Evolutionary conservation across 73 alveolate species (phyloP), one percentile per base, ranked within the genome.

Genomic region (Paramecium pentaurelia): DNA sequence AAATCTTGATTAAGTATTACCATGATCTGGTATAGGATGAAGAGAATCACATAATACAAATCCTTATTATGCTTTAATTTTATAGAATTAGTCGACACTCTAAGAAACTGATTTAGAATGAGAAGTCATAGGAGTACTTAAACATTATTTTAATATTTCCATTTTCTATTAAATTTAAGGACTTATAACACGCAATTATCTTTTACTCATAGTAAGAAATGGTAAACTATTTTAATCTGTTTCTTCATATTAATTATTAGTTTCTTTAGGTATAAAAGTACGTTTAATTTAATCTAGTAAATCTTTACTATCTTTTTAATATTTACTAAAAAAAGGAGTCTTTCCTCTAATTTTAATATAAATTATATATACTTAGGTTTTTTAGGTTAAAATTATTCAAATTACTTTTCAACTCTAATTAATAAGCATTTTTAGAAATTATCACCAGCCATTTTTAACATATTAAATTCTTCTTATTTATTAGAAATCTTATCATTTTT

Each of bases 401-500:
- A 77, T 44, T 77, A 77, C 20, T 77, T 77, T 77, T 77, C 89
- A 18, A 77, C 89, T 14, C 89, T 20, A 20, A 77, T 77, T 5
- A 77, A 32, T 6, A 77, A 30, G 18, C 89, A 77, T 42, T 77
- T 77, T 77, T 77, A 40, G 12, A 77, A 77, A 77, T 77, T 77
- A 77, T 77, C 89, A 16, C 89, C 71, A 6, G 89, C 89, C 89
- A 77, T 77, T 77, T 42, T 34, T 3, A 77, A 20, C 89, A 77
- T 40, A 77, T 77, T 77, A 25, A 77, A 77, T 44, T 77, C 89
- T 18, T 77, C 89, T 34, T 77, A 18, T 20, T 77, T 38, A n/a
- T 32, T 59, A 11, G 44, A n/a, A 1, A 8, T 8, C 22, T 38
- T 34, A 42, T 77, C 89, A 4, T 12, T 8, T 77, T 77, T 77